Conservation (phyloP, 306 rosid genomes). For the Oxytropis ochrocephala region DNA sequence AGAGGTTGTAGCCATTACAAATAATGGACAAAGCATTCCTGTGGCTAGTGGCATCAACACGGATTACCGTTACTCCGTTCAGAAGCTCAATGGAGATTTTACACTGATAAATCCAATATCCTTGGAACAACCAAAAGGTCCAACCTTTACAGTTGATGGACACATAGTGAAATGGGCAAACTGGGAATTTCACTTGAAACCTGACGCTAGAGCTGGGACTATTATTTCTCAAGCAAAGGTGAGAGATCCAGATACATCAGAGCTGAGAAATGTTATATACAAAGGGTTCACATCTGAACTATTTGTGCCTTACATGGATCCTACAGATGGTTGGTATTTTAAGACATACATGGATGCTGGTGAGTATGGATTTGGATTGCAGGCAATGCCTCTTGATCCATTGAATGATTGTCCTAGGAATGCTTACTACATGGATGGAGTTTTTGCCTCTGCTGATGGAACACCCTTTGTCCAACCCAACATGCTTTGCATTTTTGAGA, state of each 20-base stretch:
- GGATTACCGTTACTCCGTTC: conserved; percentile 62
- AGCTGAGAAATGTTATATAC: conserved; percentile 66
- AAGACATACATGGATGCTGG: conserved; percentile 96
- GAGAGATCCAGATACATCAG: conserved; percentile 57
- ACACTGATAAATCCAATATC: conserved; percentile 63
- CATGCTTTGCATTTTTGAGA: conserved; percentile 82
- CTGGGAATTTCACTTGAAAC: conserved; percentile 76
- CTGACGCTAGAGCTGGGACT: conserved; percentile 69
- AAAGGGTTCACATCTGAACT: conserved; percentile 78
- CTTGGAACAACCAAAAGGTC: conserved; percentile 77
- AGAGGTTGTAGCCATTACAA: conserved; percentile 47
- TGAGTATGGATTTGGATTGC: conserved; percentile 81
- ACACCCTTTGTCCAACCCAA: conserved; percentile 60
- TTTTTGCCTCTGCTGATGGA: conserved; percentile 68
- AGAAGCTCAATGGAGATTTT: conserved; percentile 37
- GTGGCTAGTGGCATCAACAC: conserved; percentile 59
- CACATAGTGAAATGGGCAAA: conserved; percentile 79
- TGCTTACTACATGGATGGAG: conserved; percentile 72
- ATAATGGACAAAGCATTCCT: conserved; percentile 56
- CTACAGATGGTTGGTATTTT: conserved; percentile 83
- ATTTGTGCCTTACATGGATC: conserved; percentile 94
- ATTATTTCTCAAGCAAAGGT: conserved; percentile 53
- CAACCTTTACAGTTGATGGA: conserved; percentile 62
- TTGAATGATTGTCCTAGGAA: conserved; percentile 86
- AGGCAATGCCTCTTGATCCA: conserved; percentile 78